Evolutionary conservation across 495 filamentous ascomycete species (phyloP), one percentile per base, ranked within the genome.

Genomic region (Aspergillus sclerotiicarbonarius): DNA sequence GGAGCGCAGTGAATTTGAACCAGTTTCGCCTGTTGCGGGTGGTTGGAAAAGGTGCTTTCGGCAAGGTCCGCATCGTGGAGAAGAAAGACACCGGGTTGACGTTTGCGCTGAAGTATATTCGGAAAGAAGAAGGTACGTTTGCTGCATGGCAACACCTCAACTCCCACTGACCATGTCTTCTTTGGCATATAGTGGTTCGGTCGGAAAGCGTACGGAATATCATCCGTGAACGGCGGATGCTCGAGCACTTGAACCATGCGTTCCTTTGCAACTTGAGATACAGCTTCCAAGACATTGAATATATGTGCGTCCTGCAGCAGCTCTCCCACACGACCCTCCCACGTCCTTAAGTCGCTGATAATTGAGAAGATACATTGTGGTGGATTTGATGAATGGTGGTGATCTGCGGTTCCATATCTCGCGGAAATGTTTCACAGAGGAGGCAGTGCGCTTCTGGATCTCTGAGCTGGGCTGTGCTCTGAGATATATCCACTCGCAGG

Each of bases 191-290:
- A 96, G 93, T 98, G 63, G 92, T 98, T 52, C 90, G 92, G 52
- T 96, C 91, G 61, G 94, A 98, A 73, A 98, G 93, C 66, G 94
- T 98, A 59, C 86, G 92, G 55, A 98, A 98, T 69, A 98, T 98
- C 59, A 96, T 98, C 64, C 87, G 95, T 61, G 94, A 98, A 78
- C 85, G 94, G 57, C 82, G 91, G 67, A 98, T 98, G 94, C 86
- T 98, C 67, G 91, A 98, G 72, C 91, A 97, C 71, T 81, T 98
- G 65, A 96, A 96, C 69, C 94, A 98, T 69, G 90, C 93, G 31
- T 98, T 98, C 76, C 87, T 98, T 57, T 98, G 94, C 80, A 98
- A 98, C 71, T 81, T 98, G 78, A 88, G 94, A 53, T 98, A 98
- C 75, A 96, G 92, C 78, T 98, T 98, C 70, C 94, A 98, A 75